Evolutionary conservation across 148 eudicot species (phyloP), one percentile per base, ranked within the genome.

Genomic region (Cornus kousa): DNA sequence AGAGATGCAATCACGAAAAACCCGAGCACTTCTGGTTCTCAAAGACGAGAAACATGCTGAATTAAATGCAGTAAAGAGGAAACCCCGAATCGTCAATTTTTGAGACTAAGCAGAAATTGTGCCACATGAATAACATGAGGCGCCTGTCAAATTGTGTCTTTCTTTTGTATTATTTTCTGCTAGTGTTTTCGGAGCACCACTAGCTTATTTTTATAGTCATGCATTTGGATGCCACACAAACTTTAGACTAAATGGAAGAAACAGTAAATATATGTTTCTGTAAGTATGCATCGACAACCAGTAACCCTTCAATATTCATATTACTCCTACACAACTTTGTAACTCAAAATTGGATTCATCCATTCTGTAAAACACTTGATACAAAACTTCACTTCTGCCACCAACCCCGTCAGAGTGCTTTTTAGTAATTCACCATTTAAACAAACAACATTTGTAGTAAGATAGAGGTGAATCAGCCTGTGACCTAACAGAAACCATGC

Each of bases 21-120:
- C 76, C 72, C 60, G 82, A 78, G 13, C 79, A 76, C 53, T 79
- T 86, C 60, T 70, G 80, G 77, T 76, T 72, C 37, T 50, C 74
- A 11, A 73, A 66, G 71, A 87, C 59, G 23, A 68, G 78, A 66
- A 82, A 72, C 33, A 33, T 53, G 31, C 68, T 68, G 10, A 78
- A 67, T 55, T 83, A 70, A 43, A 72, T 24, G 65, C 88, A 74
- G 16, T 46, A 79, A 68, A 78, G 68, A 59, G 71, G 62, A 12
- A 84, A 82, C 55, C 82, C 80, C 68, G 87, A 84, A 67, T 86
- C 70, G 10, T 89, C 90, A 0, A 74, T 86, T 23, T 88, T 92
- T 68, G 83, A 87, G 80, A 81, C 77, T 72, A 35, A 35, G 37
- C 37, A 35, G 37, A 35, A 0, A 35, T 28, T 28, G 37, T 35